A percentile compares a stretch with the other conserved stretches of the same genome.
Conservation (phyloP, 2,329 filamentous ascomycete species). For the Ascocoryne sarcoides region DNA sequence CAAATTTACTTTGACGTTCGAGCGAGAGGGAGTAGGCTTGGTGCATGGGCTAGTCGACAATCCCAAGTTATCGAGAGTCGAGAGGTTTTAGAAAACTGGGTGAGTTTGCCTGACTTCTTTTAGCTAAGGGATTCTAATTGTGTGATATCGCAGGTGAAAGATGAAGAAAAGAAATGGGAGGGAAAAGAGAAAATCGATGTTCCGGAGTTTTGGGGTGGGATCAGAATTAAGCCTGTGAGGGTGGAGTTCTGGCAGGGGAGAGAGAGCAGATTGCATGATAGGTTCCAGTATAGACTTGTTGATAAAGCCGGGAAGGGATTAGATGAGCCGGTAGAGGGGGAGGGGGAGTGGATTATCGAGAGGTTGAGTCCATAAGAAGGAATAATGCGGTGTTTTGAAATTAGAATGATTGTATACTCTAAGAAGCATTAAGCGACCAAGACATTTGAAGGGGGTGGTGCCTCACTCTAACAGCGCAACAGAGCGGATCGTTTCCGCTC, state of each 20-base stretch:
- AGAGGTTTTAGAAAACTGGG: conserved; percentile 65
- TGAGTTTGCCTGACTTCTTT: too few species aligned
- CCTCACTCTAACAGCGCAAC: too few species aligned
- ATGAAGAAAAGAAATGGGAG: conserved; percentile 67
- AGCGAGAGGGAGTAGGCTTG: conserved; percentile 73
- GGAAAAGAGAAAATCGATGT: conserved; percentile 75
- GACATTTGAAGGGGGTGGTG: too few species aligned
- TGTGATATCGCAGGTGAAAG: too few species aligned
- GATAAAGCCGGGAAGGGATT: too few species aligned
- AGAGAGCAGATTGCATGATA: conserved; percentile 83
- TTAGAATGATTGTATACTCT: too few species aligned
- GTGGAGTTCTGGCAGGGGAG: conserved; percentile 97
- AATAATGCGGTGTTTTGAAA: too few species aligned
- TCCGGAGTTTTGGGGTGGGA: conserved; percentile 88
- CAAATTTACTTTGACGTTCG: conserved; percentile 58
- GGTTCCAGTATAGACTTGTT: conserved; percentile 72
- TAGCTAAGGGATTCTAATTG: too few species aligned
- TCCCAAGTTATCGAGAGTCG: conserved; percentile 67
- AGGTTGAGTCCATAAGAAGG: conserved; percentile 71
- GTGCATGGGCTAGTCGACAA: conserved; percentile 90
- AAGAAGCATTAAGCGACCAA: too few species aligned
- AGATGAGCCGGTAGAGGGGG: conserved; percentile 24
- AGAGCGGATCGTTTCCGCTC: background rate
- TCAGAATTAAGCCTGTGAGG: conserved; percentile 74
- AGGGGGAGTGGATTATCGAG: conserved; percentile 55